Evolutionary conservation across 306 rosid species (phyloP).

Genomic region (Cicer arietinum): DNA sequence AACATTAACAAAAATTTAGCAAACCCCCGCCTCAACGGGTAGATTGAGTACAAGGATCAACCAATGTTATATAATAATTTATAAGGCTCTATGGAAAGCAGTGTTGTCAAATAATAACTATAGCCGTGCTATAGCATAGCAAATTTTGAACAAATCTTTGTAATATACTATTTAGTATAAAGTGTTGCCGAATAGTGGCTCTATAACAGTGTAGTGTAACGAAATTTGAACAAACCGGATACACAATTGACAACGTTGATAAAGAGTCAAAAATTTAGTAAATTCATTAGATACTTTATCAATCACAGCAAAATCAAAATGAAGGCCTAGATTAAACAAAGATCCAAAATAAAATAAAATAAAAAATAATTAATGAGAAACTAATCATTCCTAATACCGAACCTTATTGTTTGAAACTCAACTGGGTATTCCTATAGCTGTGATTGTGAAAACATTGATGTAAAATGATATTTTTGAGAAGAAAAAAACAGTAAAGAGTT

Average conservation of each 20-base stretch:
- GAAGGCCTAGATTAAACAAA: neutral
- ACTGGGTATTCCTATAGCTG: neutral
- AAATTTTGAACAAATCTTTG: too few species aligned
- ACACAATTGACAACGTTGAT: too few species aligned
- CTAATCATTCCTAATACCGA: neutral
- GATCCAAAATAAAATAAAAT: too few species aligned
- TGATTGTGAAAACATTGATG: neutral
- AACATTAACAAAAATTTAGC: neutral
- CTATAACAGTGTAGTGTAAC: neutral
- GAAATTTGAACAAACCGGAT: too few species aligned
- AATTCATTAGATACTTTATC: slow-evolving; percentile 10
- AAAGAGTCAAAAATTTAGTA: neutral
- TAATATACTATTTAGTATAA: too few species aligned
- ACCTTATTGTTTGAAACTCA: neutral
- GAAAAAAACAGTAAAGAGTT: neutral
- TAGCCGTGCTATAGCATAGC: neutral
- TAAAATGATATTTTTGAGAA: neutral
- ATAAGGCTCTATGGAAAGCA: neutral
- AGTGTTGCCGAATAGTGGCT: neutral
- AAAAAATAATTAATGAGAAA: neutral
- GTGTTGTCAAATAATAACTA: neutral
- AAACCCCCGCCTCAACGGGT: neutral
- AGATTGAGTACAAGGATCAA: slow-evolving; percentile 1
- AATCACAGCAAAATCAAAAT: slow-evolving; percentile 15
- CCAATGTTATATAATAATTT: neutral